Base-by-base conservation (phyloP, 2,329 filamentous ascomycete genomes). In the Grosmannia huntii region DNA sequence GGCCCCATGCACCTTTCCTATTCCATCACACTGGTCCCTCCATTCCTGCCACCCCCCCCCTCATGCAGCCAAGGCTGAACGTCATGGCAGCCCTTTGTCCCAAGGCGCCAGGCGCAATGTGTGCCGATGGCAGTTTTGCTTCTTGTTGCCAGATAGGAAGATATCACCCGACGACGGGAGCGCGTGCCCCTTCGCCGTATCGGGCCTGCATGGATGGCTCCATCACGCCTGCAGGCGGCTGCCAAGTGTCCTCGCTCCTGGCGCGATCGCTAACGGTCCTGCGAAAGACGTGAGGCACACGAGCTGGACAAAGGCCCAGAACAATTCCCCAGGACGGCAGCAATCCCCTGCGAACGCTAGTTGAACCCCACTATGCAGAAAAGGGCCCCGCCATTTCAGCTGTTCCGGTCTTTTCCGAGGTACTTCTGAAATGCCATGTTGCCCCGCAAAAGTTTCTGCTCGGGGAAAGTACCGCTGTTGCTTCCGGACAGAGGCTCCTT, bases 61-160 rank as follows among this genome's bases (percentile, higher is more conserved):
- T 33, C 49, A 59, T 57, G 55, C 58, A 53, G 48, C 58, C 31
- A 55, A 48, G 55, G 58, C 58, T 59, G 58, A 59, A 57, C 33
- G 38, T 53, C 33, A 46, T 48, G 11, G 31, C 31, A 33, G 31
- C 9, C 31, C 36, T 10, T 16, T 38, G 5, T 38, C 16, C 36
- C 36, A 38, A 38, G 36, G 16, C 36, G 36, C 16, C n/a, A n/a
- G 7, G 28, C 7, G 28, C 16, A 41, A 41, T 41, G 38, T 19
- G 38, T 41, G 19, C 38, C 19, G 14, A 19, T n/a, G n/a, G 38
- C 14, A 41, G 19, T 41, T 28, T 28, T 28, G 28, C 7, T 4
- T 7, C 28, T 5, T 5, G 11, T 4, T 10, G 41, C 19, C 41
- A 44, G 41, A 25, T 53, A 53, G 51, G 51, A 53, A 38, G n/a